Evolutionary conservation across 2,329 filamentous ascomycete genomes (phyloP).

Genomic region (Neodidymelliopsis sp.): DNA sequence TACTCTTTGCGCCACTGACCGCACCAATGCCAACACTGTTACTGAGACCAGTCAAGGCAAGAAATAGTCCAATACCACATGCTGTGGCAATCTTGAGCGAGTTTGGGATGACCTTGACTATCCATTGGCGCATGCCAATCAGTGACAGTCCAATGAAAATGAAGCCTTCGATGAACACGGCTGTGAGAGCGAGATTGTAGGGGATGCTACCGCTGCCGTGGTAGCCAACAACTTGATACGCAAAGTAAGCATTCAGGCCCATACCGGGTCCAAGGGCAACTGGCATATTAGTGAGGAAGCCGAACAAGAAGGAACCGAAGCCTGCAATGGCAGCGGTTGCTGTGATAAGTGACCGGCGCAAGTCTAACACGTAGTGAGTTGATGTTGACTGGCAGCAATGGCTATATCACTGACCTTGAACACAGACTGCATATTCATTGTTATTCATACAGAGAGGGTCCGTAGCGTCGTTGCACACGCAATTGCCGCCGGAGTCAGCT

Average conservation of each 20-base stretch:
- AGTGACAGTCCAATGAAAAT: conserved; percentile 82
- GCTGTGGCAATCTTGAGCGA: conserved; percentile 88
- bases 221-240: conserved; percentile 80
- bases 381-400: background rate
- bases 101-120: conserved; percentile 79
- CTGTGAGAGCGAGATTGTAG: conserved; percentile 79
- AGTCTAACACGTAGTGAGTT: conserved; percentile 37
- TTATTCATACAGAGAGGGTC: conserved; percentile 64
- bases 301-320: conserved; percentile 80
- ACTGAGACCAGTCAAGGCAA: conserved; percentile 76
- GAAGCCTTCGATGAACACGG: conserved; percentile 87
- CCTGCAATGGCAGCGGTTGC: conserved; percentile 84
- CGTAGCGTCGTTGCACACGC: conserved; percentile 64
- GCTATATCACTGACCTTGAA: conserved; percentile 31
- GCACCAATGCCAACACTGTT: conserved; percentile 84
- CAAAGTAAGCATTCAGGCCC: conserved; percentile 82
- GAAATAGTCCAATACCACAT: conserved; percentile 84
- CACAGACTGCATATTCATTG: conserved; percentile 68
- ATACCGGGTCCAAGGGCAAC: conserved; percentile 51
- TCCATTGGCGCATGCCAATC: conserved; percentile 85
- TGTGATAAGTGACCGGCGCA: conserved; percentile 82
- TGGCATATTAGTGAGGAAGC: conserved; percentile 77
- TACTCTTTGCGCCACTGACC: conserved; percentile 68
- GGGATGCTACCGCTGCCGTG: conserved; percentile 77
- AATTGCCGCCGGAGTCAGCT: conserved; percentile 75